Conservation (phyloP, 2,329 filamentous ascomycete species). For the Pseudogymnoascus pannorum region DNA sequence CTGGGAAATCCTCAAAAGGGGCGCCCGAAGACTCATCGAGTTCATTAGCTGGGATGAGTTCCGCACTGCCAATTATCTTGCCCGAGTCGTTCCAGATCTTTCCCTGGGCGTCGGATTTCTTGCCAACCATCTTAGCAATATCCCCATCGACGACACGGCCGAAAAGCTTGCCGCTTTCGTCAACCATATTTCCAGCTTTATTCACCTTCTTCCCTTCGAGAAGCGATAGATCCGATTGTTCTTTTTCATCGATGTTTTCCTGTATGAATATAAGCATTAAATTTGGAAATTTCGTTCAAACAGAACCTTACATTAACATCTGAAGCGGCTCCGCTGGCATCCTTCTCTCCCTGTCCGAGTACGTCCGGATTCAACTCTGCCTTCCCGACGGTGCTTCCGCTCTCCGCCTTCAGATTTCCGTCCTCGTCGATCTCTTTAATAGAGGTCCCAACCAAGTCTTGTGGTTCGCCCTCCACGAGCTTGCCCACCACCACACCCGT, state of each 20-base stretch:
- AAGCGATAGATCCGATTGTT: conserved; percentile 37
- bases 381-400: too few relatives aligned
- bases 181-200: conserved; percentile 51
- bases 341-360: too few relatives aligned
- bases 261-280: too few relatives aligned
- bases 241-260: conserved; percentile 37
- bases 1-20: conserved; percentile 53
- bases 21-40: conserved; percentile 41
- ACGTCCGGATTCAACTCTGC: too few relatives aligned
- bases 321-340: too few relatives aligned
- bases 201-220: conserved; percentile 51
- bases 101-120: conserved; percentile 57
- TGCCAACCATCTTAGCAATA: conserved; percentile 54
- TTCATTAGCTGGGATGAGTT: conserved; percentile 53
- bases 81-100: conserved; percentile 65
- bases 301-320: too few relatives aligned
- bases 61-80: conserved; percentile 58
- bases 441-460: too few relatives aligned
- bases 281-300: too few relatives aligned
- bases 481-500: too few relatives aligned
- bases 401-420: too few relatives aligned
- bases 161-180: conserved; percentile 45
- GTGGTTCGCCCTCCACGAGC: too few relatives aligned
- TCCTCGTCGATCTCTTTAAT: too few relatives aligned
- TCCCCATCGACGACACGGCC: conserved; percentile 59